phyloP scores from a whole-genome alignment of 352 stramenopile species.

The Lagenidium giganteum region DNA sequence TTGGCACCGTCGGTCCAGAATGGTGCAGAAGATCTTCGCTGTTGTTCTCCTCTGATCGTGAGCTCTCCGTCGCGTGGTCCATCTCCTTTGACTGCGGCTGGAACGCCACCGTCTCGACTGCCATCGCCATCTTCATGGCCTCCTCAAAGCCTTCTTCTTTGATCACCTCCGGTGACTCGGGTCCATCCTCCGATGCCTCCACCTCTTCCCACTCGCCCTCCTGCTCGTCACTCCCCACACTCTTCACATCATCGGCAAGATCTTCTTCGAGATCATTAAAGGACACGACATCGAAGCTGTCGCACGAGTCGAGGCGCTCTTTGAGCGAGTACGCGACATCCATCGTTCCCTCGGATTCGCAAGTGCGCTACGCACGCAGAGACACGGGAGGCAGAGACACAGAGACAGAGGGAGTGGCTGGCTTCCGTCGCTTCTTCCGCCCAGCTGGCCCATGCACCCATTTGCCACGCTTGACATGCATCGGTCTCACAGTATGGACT shows the following conservation, averaged over 20 bases:
- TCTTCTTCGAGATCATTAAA: constrained; percentile 14
- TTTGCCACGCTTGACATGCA: constrained; percentile 19
- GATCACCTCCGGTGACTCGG: background rate
- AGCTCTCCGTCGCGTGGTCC: background rate
- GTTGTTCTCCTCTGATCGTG: background rate
- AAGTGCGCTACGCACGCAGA: constrained; percentile 3
- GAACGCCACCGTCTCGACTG: too few relatives aligned
- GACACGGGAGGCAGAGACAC: background rate
- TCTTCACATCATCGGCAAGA: constrained; percentile 7
- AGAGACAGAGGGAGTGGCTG: constrained; percentile 6
- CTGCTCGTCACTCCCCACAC: constrained; percentile 2
- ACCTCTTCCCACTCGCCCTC: constrained; percentile 48
- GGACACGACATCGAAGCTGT: constrained; percentile 30
- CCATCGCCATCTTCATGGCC: constrained; percentile 9
- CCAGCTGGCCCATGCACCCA: constrained; percentile 18
- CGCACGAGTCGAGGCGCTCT: constrained; percentile 23
- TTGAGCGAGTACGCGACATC: constrained; percentile 7
- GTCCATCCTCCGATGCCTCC: background rate
- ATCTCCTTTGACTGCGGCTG: background rate
- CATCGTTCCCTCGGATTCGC: too few relatives aligned
- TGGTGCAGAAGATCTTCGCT: too few relatives aligned
- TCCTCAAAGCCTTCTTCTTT: constrained; percentile 8
- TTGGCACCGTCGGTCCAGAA: too few relatives aligned
- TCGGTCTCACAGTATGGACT: too few relatives aligned
- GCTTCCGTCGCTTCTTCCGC: background rate